Evolutionary conservation across 139 green algal species (phyloP).

Genomic region (Tetradesmus obliquus): DNA sequence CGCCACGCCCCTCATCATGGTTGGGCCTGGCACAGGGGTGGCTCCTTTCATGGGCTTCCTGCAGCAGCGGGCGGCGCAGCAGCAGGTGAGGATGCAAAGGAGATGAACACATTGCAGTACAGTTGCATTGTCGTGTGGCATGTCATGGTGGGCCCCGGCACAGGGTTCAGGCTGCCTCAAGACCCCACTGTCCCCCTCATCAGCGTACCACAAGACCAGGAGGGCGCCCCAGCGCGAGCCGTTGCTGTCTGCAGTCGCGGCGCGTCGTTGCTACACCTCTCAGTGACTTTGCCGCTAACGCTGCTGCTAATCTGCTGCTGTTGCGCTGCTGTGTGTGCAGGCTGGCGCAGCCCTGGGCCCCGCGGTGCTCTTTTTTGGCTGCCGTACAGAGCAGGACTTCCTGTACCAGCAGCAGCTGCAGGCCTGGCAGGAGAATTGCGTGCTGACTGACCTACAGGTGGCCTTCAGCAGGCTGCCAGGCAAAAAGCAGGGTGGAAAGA

Average conservation of each 20-base stretch:
- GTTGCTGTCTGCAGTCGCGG: too few species aligned
- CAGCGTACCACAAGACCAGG: neutral
- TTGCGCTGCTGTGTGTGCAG: neutral
- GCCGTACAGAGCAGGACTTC: conserved; percentile 82
- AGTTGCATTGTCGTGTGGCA: neutral
- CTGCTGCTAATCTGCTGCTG: neutral
- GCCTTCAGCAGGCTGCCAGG: conserved; percentile 74
- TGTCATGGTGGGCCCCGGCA: neutral
- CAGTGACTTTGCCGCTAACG: too few species aligned
- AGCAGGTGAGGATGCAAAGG: neutral
- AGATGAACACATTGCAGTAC: neutral
- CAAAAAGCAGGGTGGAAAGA: conserved; percentile 30
- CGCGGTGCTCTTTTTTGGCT: conserved; percentile 92
- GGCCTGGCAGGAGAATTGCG: conserved; percentile 58
- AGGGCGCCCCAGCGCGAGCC: too few species aligned
- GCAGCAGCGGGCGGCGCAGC: conserved; percentile 79
- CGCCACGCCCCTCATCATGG: conserved; percentile 89
- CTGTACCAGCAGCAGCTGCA: conserved; percentile 88
- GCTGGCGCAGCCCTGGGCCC: conserved; percentile 65
- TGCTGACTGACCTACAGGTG: conserved; percentile 75
- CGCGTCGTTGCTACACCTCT: neutral
- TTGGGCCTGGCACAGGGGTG: conserved; percentile 92
- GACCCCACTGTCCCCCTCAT: neutral
- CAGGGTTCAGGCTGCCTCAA: neutral
- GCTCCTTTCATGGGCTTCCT: conserved; percentile 98